Conservation (phyloP, 495 filamentous ascomycete species). For the Glutinoglossum americanum region DNA sequence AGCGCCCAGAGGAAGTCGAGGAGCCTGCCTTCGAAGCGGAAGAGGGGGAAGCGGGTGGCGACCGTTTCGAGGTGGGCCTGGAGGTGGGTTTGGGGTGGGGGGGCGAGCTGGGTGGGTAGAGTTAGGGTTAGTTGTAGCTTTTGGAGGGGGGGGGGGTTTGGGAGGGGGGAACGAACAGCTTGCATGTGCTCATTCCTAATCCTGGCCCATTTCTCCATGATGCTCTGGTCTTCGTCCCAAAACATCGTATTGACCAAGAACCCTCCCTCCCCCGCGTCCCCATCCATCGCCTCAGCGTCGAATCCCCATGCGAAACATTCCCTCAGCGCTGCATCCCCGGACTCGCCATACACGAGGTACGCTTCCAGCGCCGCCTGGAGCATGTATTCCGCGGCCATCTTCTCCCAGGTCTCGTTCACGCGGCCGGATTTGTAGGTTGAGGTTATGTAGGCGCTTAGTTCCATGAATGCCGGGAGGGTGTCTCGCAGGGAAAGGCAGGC, state of each 20-base stretch:
- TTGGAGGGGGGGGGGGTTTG: background rate
- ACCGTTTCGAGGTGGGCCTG: background rate
- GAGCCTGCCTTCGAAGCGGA: conserved; percentile 12
- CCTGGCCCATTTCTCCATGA: background rate
- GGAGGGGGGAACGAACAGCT: background rate
- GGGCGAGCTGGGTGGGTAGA: background rate
- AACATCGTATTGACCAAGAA: conserved; percentile 3
- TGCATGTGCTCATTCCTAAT: background rate
- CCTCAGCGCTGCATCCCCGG: conserved; percentile 10
- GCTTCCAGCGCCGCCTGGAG: conserved; percentile 29
- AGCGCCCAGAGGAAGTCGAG: conserved; percentile 17
- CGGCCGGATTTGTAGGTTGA: conserved; percentile 7
- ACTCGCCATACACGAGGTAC: conserved; percentile 16
- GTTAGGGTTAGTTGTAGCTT: background rate
- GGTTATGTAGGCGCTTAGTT: conserved; percentile 18
- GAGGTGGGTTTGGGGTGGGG: background rate
- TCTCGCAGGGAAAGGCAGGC: conserved; percentile 16
- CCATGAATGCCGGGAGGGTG: conserved; percentile 26
- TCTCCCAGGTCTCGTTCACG: conserved; percentile 20
- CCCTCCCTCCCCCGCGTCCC: background rate
- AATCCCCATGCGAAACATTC: conserved; percentile 17
- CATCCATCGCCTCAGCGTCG: no score
- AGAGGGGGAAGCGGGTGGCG: background rate
- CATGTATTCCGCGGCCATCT: conserved; percentile 26
- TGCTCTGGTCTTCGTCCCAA: background rate